A percentile compares a stretch with the other conserved stretches of the same genome.
Conservation (phyloP, 805 yeast genomes). For the Ogataea naganishii region DNA sequence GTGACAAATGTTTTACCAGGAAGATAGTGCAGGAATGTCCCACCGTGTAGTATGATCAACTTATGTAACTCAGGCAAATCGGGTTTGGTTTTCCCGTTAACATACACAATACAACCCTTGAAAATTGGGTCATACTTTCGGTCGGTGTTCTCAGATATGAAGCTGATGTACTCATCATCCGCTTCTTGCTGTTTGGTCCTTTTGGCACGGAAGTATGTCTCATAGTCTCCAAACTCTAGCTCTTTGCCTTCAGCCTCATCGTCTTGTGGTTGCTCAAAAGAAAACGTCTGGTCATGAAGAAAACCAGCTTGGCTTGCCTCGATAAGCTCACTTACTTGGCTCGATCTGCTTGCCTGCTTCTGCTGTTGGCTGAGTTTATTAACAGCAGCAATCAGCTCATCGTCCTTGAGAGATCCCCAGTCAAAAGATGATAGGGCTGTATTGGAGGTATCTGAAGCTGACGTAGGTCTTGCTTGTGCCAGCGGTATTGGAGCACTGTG, state of each 20-base stretch:
- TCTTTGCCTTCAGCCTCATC: constrained; percentile 26
- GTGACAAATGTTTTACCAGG: constrained; percentile 68
- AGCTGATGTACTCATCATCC: constrained; percentile 39
- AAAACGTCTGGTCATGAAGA: neutral
- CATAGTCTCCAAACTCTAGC: constrained; percentile 57
- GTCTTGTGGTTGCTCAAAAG: constrained; percentile 3
- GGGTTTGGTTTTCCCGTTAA: constrained; percentile 87
- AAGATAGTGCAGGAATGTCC: constrained; percentile 60
- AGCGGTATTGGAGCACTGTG: too few species aligned
- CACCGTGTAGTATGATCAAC: constrained; percentile 71
- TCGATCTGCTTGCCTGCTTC: constrained; percentile 1
- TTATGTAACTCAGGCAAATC: constrained; percentile 66
- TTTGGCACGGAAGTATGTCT: constrained; percentile 56
- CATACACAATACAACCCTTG: constrained; percentile 55
- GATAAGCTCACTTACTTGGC: neutral
- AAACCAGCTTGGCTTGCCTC: neutral
- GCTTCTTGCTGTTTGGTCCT: constrained; percentile 50
- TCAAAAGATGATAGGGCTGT: constrained; percentile 11
- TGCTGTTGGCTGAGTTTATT: constrained; percentile 23
- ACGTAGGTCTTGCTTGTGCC: too few species aligned
- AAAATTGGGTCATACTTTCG: constrained; percentile 38
- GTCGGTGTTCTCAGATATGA: constrained; percentile 32
- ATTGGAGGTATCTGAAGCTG: too few species aligned
- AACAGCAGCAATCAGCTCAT: constrained; percentile 28
- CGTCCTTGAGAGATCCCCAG: constrained; percentile 30